Conservation (phyloP, 306 rosid species). For the Rosa lucieae region DNA sequence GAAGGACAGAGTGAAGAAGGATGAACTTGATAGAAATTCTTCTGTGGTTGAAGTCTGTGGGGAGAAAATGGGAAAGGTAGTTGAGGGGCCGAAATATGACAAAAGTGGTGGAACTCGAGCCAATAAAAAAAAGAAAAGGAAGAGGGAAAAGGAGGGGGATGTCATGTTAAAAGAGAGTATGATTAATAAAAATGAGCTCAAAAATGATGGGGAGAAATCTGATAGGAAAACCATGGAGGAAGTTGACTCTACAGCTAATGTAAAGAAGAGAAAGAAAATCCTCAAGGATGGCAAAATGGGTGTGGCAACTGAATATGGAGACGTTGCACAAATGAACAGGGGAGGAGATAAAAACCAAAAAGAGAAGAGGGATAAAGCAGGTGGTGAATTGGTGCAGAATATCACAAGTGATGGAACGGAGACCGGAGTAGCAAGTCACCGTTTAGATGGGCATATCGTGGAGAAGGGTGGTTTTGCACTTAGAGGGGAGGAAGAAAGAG, state of each 20-base stretch:
- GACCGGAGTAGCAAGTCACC: not conserved
- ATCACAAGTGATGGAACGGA: not conserved
- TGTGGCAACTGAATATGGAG: not conserved
- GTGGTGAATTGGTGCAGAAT: not conserved
- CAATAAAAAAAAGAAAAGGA: not conserved
- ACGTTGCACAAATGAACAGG: not conserved
- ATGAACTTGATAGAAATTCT: not conserved
- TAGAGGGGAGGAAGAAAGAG: not conserved
- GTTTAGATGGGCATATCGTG: not conserved
- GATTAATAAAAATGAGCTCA: no score
- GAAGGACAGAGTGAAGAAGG: not conserved
- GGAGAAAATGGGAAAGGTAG: not conserved
- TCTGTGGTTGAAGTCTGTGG: not conserved
- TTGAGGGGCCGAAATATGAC: no score
- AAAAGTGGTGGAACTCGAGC: no score
- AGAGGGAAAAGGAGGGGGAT: not conserved
- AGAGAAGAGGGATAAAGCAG: not conserved
- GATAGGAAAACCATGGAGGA: not conserved
- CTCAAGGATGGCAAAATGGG: not conserved
- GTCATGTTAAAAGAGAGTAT: no score
- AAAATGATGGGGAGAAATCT: not conserved
- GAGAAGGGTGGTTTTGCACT: not conserved
- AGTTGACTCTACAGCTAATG: not conserved
- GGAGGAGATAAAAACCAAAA: not conserved
- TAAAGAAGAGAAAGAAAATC: constrained; percentile 3